Evolutionary conservation across 768 basidiomycete genomes (phyloP).

Genomic region (Boletus tomentosulus): DNA sequence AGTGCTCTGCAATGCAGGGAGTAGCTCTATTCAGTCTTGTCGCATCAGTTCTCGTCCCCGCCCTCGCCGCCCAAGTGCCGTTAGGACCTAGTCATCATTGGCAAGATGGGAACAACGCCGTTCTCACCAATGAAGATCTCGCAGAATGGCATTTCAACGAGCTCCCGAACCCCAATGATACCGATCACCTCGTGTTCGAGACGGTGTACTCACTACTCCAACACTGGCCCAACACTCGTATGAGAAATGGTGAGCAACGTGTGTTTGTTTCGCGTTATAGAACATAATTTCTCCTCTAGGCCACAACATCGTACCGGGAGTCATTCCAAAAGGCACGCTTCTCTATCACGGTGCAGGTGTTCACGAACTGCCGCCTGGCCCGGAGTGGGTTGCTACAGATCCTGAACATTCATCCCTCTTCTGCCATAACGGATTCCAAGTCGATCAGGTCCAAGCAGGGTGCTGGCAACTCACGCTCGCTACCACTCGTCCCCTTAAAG

Average conservation of each 20-base stretch:
- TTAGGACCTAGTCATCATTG: background rate
- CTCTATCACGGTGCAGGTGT: background rate
- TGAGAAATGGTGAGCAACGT: background rate
- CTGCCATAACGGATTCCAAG: background rate
- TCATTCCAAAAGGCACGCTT: background rate
- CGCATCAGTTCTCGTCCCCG: background rate
- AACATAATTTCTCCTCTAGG: background rate
- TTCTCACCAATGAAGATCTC: background rate
- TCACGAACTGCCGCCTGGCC: background rate
- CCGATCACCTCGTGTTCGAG: background rate
- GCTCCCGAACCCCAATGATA: background rate
- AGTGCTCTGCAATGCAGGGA: background rate
- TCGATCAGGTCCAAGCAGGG: background rate
- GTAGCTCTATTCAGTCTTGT: background rate
- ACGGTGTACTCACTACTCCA: background rate
- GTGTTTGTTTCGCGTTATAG: too few relatives aligned
- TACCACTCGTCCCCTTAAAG: background rate
- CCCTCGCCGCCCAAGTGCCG: background rate
- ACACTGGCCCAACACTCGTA: background rate
- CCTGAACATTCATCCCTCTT: background rate
- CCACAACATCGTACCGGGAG: background rate
- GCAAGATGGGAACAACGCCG: background rate
- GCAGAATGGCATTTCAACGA: background rate
- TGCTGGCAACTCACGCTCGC: background rate
- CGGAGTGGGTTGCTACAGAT: background rate